Percentiles rank a stretch among this genome's conserved stretches.
Conservation (phyloP, 2,329 filamentous ascomycete genomes). For the Purpureocillium lavendulum region DNA sequence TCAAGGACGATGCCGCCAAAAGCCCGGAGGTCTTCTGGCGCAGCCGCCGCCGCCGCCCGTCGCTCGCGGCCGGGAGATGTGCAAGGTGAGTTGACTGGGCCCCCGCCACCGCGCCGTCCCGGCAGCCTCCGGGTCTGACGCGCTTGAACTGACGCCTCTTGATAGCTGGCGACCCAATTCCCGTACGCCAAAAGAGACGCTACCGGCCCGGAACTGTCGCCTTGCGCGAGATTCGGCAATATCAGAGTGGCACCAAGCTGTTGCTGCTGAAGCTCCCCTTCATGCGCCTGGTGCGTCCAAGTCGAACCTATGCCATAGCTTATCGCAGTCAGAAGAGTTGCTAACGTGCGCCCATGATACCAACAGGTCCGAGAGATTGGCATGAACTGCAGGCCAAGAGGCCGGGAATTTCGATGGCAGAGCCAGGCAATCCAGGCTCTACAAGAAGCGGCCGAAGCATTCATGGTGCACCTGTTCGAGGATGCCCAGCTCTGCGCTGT, state of each 20-base stretch:
- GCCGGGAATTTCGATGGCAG: slow-evolving; percentile 82
- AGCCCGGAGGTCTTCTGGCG: slow-evolving; percentile 8
- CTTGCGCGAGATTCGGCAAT: slow-evolving; percentile 82
- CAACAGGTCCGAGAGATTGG: slow-evolving; percentile 57
- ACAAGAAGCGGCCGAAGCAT: slow-evolving; percentile 94
- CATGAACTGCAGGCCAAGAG: slow-evolving; percentile 50
- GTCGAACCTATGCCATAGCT: neutral
- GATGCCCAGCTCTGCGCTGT: slow-evolving; percentile 80
- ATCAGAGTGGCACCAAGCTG: slow-evolving; percentile 84
- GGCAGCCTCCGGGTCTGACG: neutral
- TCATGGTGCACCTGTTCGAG: slow-evolving; percentile 92
- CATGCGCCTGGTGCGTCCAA: slow-evolving; percentile 54
- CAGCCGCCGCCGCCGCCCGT: slow-evolving; percentile 7
- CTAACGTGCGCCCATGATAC: slow-evolving; percentile 4
- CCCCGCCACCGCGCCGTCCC: neutral
- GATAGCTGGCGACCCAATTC: slow-evolving; percentile 65
- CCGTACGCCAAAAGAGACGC: slow-evolving; percentile 51
- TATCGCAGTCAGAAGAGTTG: neutral
- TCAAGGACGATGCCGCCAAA: slow-evolving; percentile 19
- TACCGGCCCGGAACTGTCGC: slow-evolving; percentile 78
- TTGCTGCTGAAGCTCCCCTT: slow-evolving; percentile 76
- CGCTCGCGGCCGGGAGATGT: slow-evolving; percentile 27
- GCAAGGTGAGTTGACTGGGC: slow-evolving; percentile 23
- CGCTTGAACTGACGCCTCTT: slow-evolving; percentile 11
- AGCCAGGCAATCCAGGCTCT: slow-evolving; percentile 88